These are phyloP conservation scores for Aspergillus sp. DNA, from an alignment of 2,329 filamentous ascomycete genomes.

Conservation along the genomic window DNA sequence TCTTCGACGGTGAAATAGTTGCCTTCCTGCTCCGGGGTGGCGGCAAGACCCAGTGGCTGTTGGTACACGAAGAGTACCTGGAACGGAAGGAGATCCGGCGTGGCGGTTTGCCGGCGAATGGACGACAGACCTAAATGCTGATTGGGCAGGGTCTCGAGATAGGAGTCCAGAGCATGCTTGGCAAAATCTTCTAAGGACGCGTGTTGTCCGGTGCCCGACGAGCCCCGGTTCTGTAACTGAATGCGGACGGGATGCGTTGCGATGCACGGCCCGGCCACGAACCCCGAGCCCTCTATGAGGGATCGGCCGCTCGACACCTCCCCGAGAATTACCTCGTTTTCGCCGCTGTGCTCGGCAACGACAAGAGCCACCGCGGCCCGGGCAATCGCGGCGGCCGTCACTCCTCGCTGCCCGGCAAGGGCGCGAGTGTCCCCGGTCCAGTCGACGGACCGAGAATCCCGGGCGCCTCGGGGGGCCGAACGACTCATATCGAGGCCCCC, in stretches of 20 bases:
- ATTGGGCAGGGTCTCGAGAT: constrained; percentile 1
- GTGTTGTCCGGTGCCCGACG: no score
- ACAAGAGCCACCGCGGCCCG: constrained; percentile 5
- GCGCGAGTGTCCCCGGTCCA: not conserved
- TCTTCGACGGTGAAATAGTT: no score
- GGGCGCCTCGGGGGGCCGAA: not conserved
- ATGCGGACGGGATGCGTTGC: constrained; percentile 9
- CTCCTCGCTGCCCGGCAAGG: not conserved
- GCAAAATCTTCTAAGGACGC: no score
- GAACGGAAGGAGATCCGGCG: constrained; percentile 4
- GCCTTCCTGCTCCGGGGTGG: no score
- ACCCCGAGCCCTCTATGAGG: not conserved
- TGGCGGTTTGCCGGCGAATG: not conserved
- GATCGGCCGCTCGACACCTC: constrained; percentile 6
- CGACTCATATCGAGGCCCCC: not conserved
- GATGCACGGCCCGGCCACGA: constrained; percentile 7
- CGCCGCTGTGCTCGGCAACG: not conserved
- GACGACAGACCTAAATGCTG: constrained; percentile 4
- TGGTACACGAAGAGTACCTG: constrained; percentile 10
- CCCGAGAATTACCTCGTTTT: not conserved
- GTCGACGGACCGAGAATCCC: not conserved
- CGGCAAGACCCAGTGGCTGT: not conserved
- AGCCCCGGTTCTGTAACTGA: not conserved
- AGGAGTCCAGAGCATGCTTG: no score
- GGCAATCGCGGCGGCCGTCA: constrained; percentile 1